These are phyloP conservation scores for Xylaria palmicola DNA, from an alignment of 495 filamentous ascomycete genomes.

Conservation along the genomic window DNA sequence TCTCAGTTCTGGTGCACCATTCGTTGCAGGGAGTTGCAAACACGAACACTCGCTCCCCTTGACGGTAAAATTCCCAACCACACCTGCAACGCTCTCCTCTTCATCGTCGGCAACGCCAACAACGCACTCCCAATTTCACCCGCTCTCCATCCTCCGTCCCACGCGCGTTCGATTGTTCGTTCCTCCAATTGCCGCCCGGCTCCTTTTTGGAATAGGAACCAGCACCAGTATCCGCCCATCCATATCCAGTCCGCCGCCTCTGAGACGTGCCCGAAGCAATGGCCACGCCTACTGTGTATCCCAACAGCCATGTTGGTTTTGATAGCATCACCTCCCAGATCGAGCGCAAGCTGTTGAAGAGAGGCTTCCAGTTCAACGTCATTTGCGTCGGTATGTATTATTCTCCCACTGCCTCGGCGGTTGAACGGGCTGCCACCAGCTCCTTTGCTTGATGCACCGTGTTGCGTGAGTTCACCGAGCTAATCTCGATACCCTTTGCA, in stretches of 20 bases:
- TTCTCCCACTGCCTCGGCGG: not conserved
- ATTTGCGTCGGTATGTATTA: slow-evolving; percentile 92
- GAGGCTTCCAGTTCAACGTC: slow-evolving; percentile 99
- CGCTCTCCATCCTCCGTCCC: slow-evolving; percentile 6
- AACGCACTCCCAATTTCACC: slow-evolving; percentile 17
- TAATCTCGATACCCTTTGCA: slow-evolving; percentile 46
- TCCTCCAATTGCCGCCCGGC: slow-evolving; percentile 30
- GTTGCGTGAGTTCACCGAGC: slow-evolving; percentile 14
- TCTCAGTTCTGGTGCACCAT: slow-evolving; percentile 1
- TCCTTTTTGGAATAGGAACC: slow-evolving; percentile 47
- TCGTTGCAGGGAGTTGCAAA: slow-evolving; percentile 15
- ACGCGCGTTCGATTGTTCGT: slow-evolving; percentile 23
- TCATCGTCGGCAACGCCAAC: slow-evolving; percentile 26
- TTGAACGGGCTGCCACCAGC: not conserved
- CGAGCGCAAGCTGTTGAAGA: slow-evolving; percentile 98
- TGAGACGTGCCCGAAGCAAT: slow-evolving; percentile 33
- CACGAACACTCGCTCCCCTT: slow-evolving; percentile 30
- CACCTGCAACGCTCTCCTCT: slow-evolving; percentile 13
- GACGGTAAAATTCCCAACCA: slow-evolving; percentile 29
- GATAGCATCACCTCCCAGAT: slow-evolving; percentile 99
- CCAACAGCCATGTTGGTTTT: slow-evolving; percentile 97
- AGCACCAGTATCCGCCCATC: slow-evolving; percentile 28
- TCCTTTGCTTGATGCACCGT: not conserved
- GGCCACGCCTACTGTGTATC: slow-evolving; percentile 65
- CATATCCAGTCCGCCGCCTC: slow-evolving; percentile 24